A percentile compares a stretch with the other conserved stretches of the same genome.
phyloP scores from a whole-genome alignment of 192 early-diverging fungal genomes.

The Podila epigama region DNA sequence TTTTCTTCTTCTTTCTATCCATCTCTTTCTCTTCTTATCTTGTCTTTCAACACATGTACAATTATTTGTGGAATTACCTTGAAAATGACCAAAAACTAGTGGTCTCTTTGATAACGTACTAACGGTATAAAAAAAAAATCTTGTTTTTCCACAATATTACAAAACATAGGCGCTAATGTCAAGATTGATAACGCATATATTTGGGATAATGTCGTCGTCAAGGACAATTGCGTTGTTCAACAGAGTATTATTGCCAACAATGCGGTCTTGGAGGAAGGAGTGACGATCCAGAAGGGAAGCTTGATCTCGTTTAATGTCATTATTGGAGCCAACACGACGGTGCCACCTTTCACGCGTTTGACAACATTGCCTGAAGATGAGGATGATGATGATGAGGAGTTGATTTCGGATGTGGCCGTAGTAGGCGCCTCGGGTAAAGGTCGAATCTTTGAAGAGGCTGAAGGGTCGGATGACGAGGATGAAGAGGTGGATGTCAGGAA shows the following conservation, averaged over 20 bases:
- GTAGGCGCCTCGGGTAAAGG: constrained; percentile 62
- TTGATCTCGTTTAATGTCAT: constrained; percentile 69
- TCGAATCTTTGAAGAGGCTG: constrained; percentile 55
- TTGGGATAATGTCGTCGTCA: constrained; percentile 81
- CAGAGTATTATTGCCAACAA: constrained; percentile 79
- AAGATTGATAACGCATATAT: constrained; percentile 84
- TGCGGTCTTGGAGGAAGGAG: constrained; percentile 70
- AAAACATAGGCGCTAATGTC: constrained; percentile 69
- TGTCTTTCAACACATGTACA: no score
- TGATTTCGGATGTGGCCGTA: constrained; percentile 43
- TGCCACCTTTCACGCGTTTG: constrained; percentile 74
- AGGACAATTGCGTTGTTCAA: constrained; percentile 69
- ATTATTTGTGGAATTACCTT: no score
- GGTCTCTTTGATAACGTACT: no score
- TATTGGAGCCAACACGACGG: constrained; percentile 75
- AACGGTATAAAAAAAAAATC: no score
- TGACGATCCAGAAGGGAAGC: constrained; percentile 75
- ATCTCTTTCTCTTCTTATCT: no score
- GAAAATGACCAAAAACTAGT: no score
- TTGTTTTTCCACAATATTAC: background rate
- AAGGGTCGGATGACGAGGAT: constrained; percentile 66
- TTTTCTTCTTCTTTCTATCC: no score
- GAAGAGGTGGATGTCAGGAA: constrained; percentile 63
- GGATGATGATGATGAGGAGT: constrained; percentile 53
- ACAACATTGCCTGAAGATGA: constrained; percentile 52